Evolutionary conservation across 2,329 filamentous ascomycete species (phyloP).

Genomic region (Penicillium sp.): DNA sequence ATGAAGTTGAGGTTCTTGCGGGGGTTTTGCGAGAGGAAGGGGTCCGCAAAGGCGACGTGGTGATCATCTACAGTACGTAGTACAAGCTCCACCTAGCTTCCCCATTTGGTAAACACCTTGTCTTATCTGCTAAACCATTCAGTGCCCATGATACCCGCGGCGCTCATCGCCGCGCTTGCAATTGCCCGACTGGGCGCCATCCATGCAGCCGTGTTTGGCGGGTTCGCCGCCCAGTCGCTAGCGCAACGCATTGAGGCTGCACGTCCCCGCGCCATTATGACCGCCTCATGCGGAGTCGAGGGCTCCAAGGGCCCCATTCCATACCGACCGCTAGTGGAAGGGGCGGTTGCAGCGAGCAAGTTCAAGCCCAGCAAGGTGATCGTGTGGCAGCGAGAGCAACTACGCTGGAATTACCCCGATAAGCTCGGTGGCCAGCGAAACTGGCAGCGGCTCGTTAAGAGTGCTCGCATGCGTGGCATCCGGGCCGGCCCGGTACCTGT

Average conservation of each 20-base stretch:
- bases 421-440: conserved; percentile 69
- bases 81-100: conserved; percentile 8
- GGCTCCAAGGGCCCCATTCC: conserved; percentile 74
- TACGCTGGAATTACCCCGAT: conserved; percentile 70
- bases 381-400: conserved; percentile 80
- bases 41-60: conserved; percentile 79
- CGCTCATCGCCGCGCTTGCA: conserved; percentile 82
- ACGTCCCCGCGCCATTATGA: conserved; percentile 73
- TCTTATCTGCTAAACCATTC: conserved; percentile 1
- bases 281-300: conserved; percentile 90
- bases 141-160: conserved; percentile 96
- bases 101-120: neutral
- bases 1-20: conserved; percentile 79
- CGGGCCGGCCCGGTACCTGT: conserved; percentile 76
- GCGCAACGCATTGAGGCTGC: conserved; percentile 88
- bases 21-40: conserved; percentile 81
- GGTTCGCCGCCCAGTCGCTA: conserved; percentile 78
- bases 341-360: conserved; percentile 65
- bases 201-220: conserved; percentile 90
- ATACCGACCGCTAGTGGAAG: conserved; percentile 77
- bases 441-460: conserved; percentile 77
- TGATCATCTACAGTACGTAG: conserved; percentile 78
- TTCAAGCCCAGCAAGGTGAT: conserved; percentile 74
- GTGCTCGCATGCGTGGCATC: conserved; percentile 65
- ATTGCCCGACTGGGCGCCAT: conserved; percentile 79